phyloP scores from a whole-genome alignment of 2,329 filamentous ascomycete genomes.

The Claviceps sp. region DNA sequence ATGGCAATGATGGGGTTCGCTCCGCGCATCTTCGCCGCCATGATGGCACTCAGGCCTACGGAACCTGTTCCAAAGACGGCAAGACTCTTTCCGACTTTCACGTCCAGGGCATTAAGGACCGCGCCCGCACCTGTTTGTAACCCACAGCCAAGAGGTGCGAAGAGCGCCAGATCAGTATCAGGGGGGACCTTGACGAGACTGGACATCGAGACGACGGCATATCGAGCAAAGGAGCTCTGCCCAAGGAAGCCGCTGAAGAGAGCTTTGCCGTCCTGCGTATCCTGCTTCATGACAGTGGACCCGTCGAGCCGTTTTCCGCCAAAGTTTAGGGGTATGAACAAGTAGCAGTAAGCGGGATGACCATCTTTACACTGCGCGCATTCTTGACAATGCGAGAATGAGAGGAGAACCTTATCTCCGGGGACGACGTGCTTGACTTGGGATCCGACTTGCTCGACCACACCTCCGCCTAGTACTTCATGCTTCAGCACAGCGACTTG shows the following conservation, averaged over 20 bases:
- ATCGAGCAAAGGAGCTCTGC: slow-evolving; percentile 19
- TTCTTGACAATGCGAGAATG: not conserved
- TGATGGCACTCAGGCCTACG: not conserved
- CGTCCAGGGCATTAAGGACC: slow-evolving; percentile 17
- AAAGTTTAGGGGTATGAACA: not conserved
- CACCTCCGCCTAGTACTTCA: not conserved
- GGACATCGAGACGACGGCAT: slow-evolving; percentile 16
- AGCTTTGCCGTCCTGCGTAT: not conserved
- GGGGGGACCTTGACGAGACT: slow-evolving; percentile 15
- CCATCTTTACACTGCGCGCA: not conserved
- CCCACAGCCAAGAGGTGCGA: slow-evolving; percentile 22
- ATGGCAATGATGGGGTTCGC: not conserved
- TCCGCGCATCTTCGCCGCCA: not conserved
- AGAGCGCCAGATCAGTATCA: slow-evolving; percentile 15
- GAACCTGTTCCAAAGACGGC: slow-evolving; percentile 14
- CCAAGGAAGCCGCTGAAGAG: slow-evolving; percentile 18
- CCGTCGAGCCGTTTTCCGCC: not conserved
- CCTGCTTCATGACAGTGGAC: not conserved
- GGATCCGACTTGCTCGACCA: not conserved
- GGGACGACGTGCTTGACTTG: not conserved
- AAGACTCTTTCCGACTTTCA: slow-evolving; percentile 13
- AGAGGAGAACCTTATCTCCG: not conserved
- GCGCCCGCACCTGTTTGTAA: slow-evolving; percentile 22
- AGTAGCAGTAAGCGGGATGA: not conserved
- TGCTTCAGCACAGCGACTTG: not conserved